These are phyloP conservation scores for Pestalotiopsis sp. DNA, from an alignment of 2,329 filamentous ascomycete genomes.

Conservation along the genomic window DNA sequence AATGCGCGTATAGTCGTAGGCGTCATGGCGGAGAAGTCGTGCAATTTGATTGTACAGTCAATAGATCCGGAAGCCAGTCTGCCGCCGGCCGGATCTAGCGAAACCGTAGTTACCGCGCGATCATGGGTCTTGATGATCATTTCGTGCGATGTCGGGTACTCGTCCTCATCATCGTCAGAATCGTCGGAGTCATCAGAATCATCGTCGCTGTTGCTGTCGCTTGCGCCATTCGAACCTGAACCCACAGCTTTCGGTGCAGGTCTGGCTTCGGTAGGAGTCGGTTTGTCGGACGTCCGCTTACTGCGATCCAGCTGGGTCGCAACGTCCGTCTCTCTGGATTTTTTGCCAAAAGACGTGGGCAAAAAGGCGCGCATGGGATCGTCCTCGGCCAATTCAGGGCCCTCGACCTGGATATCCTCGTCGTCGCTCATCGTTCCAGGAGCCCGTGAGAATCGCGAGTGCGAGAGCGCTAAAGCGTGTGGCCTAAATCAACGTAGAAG, in stretches of 20 bases:
- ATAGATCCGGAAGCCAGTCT: constrained; percentile 88
- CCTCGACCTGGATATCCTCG: constrained; percentile 61
- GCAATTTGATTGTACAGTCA: constrained; percentile 88
- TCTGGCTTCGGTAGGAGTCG: constrained; percentile 29
- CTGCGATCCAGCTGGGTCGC: constrained; percentile 80
- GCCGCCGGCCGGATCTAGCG: constrained; percentile 82
- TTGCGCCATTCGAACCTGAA: constrained; percentile 27
- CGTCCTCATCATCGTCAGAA: constrained; percentile 75
- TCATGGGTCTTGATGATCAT: constrained; percentile 92
- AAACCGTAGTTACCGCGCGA: constrained; percentile 79
- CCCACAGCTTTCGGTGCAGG: constrained; percentile 28
- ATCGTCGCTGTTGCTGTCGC: constrained; percentile 36
- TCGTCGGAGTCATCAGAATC: constrained; percentile 58
- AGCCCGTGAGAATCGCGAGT: neutral
- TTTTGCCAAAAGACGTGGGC: constrained; percentile 84
- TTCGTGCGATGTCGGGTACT: constrained; percentile 92
- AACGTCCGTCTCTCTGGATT: constrained; percentile 72
- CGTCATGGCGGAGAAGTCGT: constrained; percentile 95
- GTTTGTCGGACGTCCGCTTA: constrained; percentile 56
- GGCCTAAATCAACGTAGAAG: neutral
- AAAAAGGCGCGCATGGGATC: constrained; percentile 78
- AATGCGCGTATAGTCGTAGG: constrained; percentile 93
- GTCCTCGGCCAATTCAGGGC: constrained; percentile 57
- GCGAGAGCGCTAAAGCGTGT: neutral
- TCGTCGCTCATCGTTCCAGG: constrained; percentile 57